Evolutionary conservation across 768 basidiomycete genomes (phyloP), one percentile per base, ranked within the genome.

Genomic region (Hypholoma sublateritium): DNA sequence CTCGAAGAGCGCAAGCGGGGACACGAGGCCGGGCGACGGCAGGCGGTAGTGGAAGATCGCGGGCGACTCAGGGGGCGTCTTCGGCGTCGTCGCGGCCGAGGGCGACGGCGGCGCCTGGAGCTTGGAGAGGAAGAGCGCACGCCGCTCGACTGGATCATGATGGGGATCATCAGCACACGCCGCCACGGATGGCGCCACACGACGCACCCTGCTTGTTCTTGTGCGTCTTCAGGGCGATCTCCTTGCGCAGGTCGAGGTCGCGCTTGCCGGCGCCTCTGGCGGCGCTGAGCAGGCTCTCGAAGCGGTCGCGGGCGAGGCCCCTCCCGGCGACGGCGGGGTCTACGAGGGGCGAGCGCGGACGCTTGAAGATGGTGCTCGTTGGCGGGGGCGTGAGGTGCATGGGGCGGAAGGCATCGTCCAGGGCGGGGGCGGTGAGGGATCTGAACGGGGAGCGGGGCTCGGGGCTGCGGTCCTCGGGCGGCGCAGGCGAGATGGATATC

Each of bases 121-220:
- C 70, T 86, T 92, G 57, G 86, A 87, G 24, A 92, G 73, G 74
- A 93, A 92, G 56, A 81, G 76, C 4, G 88, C 86, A 25, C 90
- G 86, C 52, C 91, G 81, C 69, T 89, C 87, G 63, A 80, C 88
- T 91, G 64, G n/a, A 58, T 14, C 7, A 36, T n/a, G n/a, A n/a
- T n/a, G n/a, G 21, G 41, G 36, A 50, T 24, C 24, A 54, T 55
- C 56, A 9, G 17, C 59, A 35, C 42, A 46, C 41, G 54, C 42
- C 25, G 4, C 16, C 28, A n/a, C 12, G 41, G 50, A 42, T 32
- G 24, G 14, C 24, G 19, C 14, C 28, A 60, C 28, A 51, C 7
- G 24, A 77, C 81, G 63, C 69, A 92, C 91, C 75, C 72, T 90
- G 87, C 74, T 87, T 90, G 67, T 79, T 82, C 73, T 78, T 83